Conservation (phyloP, 2,329 filamentous ascomycete species). For the Alternaria sp. region DNA sequence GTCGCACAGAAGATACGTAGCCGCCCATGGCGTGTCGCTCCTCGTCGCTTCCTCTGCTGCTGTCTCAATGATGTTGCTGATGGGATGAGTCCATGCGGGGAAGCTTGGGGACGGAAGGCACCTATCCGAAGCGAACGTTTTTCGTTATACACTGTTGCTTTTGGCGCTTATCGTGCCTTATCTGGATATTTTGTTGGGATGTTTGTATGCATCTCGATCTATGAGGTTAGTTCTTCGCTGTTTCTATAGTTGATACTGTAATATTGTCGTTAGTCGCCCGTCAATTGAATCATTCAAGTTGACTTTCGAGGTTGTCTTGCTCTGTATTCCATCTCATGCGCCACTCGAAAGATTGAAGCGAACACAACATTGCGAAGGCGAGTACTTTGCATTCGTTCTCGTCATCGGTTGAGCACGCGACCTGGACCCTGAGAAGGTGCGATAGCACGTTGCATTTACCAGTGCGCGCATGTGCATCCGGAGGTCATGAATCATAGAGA, state of each 20-base stretch:
- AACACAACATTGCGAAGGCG: neutral
- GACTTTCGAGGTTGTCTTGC: neutral
- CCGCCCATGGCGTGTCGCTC: slow-evolving; percentile 1
- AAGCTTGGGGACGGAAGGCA: neutral
- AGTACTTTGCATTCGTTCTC: neutral
- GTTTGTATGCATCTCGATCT: neutral
- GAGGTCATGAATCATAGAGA: neutral
- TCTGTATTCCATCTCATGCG: neutral
- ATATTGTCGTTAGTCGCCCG: neutral
- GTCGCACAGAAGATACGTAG: neutral
- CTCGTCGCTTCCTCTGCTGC: neutral
- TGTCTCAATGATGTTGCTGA: neutral
- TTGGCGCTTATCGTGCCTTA: neutral
- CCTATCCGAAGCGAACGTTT: slow-evolving; percentile 1
- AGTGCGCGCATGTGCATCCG: neutral
- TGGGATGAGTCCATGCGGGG: neutral
- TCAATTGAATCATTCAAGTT: neutral
- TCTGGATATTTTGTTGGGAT: slow-evolving; percentile 3
- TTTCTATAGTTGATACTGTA: neutral
- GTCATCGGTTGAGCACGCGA: neutral
- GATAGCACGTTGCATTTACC: neutral
- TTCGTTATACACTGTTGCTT: slow-evolving; percentile 4
- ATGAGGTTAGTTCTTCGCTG: neutral
- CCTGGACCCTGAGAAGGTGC: neutral
- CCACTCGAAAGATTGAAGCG: neutral